Base-by-base conservation (phyloP, 148 eudicot species). In the Nepenthes mirabilis region DNA sequence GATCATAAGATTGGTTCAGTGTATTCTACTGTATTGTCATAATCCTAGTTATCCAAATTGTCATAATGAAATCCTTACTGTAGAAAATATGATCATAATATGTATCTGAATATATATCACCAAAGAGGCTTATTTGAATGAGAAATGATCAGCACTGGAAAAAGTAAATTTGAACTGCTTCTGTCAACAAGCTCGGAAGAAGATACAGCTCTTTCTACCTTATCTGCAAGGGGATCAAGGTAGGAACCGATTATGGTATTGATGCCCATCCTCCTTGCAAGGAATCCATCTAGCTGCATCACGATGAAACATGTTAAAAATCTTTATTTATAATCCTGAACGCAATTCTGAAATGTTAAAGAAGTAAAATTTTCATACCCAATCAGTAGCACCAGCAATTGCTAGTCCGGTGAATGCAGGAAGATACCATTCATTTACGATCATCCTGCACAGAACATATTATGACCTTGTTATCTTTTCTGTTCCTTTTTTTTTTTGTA, bases 161-260 rank as follows among this genome's bases (percentile, higher is more conserved):
- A 8, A 40, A 8, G 6, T 40, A 8, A 40, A 40, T 8, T 3
- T 40, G 8, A 40, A 40, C 48, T 10, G 14, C 3, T 49, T 56
- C 55, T n/a, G 36, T n/a, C 65, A 33, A 55, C 36, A 34, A 33
- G 52, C 55, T 43, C 4, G 34, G 37, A 13, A 35, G 34, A 51
- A 53, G 45, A 36, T 60, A 11, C 11, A 35, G 32, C 7, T 35
- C 56, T 43, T 12, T 49, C 70, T 80, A 88, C 99, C 91, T 93
- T 93, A 72, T 93, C 99, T n/a, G 99, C 99, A 52, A 93, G 95
- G 66, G 99, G 99, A 75, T 93, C 99, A 71, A 93, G 87, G 82
- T 93, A 93, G 49, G 99, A 93, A 52, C 99, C 99, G 59, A 93
- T 82, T 10, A 84, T 91, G 61, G 99, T 89, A 74, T 84, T 81